Evolutionary conservation across 176 grass and related monocot species (phyloP).

Genomic region (Chloris gayana): DNA sequence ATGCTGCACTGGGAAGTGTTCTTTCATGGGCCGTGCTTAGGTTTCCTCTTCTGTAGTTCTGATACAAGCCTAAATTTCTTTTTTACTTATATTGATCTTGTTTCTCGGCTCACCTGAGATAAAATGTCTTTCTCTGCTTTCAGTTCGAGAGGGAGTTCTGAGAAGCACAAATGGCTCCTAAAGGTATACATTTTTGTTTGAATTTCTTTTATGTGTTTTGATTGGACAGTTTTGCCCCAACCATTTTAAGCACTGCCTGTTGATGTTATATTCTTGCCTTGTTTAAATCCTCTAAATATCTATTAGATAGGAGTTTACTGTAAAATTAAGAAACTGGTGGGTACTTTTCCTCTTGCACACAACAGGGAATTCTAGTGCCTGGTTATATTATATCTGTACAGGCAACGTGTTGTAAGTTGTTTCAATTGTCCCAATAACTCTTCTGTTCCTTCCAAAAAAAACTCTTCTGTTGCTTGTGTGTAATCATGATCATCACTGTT

Average conservation of each 20-base stretch:
- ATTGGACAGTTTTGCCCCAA: neutral
- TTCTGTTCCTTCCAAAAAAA: too few species aligned
- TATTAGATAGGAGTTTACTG: too few species aligned
- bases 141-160: neutral
- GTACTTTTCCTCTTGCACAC: neutral
- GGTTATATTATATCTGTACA: neutral
- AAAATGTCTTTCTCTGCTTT: too few species aligned
- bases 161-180: slow-evolving; percentile 51
- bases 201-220: neutral
- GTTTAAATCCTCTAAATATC: neutral
- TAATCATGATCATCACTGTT: neutral
- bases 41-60: neutral
- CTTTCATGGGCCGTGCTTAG: neutral
- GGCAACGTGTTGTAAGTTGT: neutral
- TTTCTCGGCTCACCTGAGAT: neutral
- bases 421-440: neutral
- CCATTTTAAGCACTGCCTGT: neutral
- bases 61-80: too few species aligned
- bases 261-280: neutral
- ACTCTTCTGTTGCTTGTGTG: neutral
- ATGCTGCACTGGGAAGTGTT: neutral
- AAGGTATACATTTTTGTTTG: slow-evolving; percentile 26
- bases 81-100: neutral
- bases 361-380: neutral
- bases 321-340: neutral